These are phyloP conservation scores for grape (Vitis vinifera) DNA, from an alignment of 164 flowering plant genomes.

Conservation along the genomic window ASM3070453v1 NC_081805.1:10338001-10338500, in stretches of 20 bases:
- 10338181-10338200: constrained; percentile 81
- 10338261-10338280: constrained; percentile 35
- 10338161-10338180: background rate
- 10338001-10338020: constrained; percentile 60
- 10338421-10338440: background rate
- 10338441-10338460: too few species aligned
- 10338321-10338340: constrained; percentile 74
- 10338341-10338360: constrained; percentile 72
- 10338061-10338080: background rate
- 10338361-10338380: constrained; percentile 84
- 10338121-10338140: background rate
- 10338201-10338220: constrained; percentile 59
- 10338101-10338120: background rate
- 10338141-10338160: background rate
- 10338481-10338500: too few species aligned
- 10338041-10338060: background rate
- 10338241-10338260: constrained; percentile 60
- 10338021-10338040: constrained; percentile 3
- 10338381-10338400: background rate
- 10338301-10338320: constrained; percentile 59
- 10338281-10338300: constrained; percentile 81
- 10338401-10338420: background rate
- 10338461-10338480: too few species aligned
- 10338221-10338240: constrained; percentile 60
- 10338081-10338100: background rate